These are phyloP conservation scores for Termitomyces sp. DNA, from an alignment of 768 basidiomycete genomes.

Conservation along the genomic window DNA sequence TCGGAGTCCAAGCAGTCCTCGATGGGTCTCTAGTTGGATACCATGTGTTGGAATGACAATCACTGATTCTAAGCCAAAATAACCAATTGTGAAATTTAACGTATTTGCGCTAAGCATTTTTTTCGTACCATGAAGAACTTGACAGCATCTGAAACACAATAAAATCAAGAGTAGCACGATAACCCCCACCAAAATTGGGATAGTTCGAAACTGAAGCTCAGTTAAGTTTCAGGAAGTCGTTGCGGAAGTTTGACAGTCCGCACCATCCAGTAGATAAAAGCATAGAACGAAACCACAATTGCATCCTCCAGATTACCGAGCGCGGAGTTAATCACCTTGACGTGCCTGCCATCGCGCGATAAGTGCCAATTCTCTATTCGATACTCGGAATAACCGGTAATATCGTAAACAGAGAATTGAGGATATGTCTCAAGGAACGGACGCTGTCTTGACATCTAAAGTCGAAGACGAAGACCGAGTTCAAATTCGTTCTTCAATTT, in stretches of 20 bases:
- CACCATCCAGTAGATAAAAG: slow-evolving; percentile 17
- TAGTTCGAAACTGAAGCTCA: background rate
- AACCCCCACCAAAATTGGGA: background rate
- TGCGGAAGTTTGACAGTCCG: background rate
- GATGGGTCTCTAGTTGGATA: slow-evolving; percentile 68
- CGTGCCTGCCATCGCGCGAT: slow-evolving; percentile 35
- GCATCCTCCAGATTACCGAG: slow-evolving; percentile 15
- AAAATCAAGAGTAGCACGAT: slow-evolving; percentile 17
- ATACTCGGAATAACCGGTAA: slow-evolving; percentile 52
- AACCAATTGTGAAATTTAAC: background rate
- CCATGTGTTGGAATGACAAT: slow-evolving; percentile 63
- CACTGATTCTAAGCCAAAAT: slow-evolving; percentile 51
- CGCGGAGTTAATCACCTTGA: slow-evolving; percentile 22
- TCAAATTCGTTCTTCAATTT: too few species aligned
- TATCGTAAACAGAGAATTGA: slow-evolving; percentile 44
- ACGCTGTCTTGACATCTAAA: background rate
- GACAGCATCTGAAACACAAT: slow-evolving; percentile 4
- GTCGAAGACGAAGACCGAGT: background rate
- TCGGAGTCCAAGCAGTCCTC: slow-evolving; percentile 43
- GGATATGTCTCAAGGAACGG: slow-evolving; percentile 26
- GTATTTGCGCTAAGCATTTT: background rate
- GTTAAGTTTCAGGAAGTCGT: background rate
- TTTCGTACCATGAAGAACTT: slow-evolving; percentile 11
- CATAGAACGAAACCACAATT: slow-evolving; percentile 28
- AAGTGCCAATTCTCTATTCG: slow-evolving; percentile 51